Evolutionary conservation across 176 grass and related monocot genomes (phyloP).

Genomic region (Triticum turgidum): DNA sequence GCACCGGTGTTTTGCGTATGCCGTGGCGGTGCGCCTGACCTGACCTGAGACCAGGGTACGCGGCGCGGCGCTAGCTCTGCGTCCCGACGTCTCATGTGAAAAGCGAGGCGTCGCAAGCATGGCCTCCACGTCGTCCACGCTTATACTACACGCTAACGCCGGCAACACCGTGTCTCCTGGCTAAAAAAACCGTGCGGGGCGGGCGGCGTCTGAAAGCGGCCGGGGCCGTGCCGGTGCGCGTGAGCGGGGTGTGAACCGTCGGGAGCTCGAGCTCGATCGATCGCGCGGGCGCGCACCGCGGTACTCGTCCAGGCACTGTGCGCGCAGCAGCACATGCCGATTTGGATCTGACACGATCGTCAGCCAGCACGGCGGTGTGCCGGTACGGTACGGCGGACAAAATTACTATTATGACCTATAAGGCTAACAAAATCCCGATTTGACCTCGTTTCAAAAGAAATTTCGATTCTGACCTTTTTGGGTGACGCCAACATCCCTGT

Average conservation of each 20-base stretch:
- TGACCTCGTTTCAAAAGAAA: too few species aligned
- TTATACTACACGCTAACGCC: neutral
- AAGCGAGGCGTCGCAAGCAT: neutral
- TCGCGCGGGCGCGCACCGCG: neutral
- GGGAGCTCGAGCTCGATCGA: neutral
- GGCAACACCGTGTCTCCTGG: neutral
- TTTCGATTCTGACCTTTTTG: too few species aligned
- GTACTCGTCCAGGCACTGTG: neutral
- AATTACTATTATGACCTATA: too few species aligned
- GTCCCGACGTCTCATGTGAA: neutral
- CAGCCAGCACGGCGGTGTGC: neutral
- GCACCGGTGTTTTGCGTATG: neutral
- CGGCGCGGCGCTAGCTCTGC: neutral
- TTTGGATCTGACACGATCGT: neutral
- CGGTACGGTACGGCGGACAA: neutral
- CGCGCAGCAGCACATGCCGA: neutral
- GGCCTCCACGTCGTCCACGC: neutral
- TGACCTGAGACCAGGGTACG: neutral
- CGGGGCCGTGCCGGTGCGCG: neutral
- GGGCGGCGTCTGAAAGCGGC: constrained; percentile 15
- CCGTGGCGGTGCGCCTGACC: neutral
- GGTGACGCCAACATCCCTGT: too few species aligned
- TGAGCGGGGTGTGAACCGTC: neutral
- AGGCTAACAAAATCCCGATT: too few species aligned
- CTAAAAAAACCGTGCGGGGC: neutral